Evolutionary conservation across 1,284 basidiomycete genomes (phyloP).

Genomic region (Cutaneotrichosporon mucoides): DNA sequence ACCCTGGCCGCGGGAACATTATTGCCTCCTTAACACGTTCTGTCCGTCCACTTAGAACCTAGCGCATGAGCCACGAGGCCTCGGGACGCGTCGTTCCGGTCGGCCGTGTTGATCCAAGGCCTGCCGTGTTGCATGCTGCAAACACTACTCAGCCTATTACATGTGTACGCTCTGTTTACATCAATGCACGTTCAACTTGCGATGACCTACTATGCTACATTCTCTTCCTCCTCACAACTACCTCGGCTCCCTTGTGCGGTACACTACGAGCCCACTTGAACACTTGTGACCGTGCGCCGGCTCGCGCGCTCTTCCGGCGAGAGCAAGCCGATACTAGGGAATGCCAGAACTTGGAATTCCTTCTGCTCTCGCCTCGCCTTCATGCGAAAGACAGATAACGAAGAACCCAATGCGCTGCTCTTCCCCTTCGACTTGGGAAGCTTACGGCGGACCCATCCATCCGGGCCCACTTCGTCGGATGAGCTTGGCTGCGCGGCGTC

Average conservation of each 20-base stretch:
- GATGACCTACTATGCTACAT: background rate
- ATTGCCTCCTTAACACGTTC: too few species aligned
- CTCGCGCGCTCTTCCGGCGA: background rate
- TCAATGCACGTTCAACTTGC: too few species aligned
- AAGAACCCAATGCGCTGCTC: conserved; percentile 8
- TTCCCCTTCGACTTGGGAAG: conserved; percentile 12
- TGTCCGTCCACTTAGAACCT: too few species aligned
- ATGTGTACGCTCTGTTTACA: too few species aligned
- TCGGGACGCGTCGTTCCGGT: too few species aligned
- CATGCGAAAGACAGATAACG: conserved; percentile 56
- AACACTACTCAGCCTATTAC: too few species aligned
- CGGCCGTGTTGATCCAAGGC: too few species aligned
- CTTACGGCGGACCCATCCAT: conserved; percentile 46
- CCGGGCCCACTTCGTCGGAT: conserved; percentile 35
- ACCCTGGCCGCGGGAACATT: too few species aligned
- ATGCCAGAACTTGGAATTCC: conserved; percentile 45
- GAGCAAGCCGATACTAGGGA: conserved; percentile 1
- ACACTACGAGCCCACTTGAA: conserved; percentile 2
- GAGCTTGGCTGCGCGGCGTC: conserved; percentile 20
- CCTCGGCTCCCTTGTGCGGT: background rate
- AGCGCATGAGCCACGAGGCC: too few species aligned
- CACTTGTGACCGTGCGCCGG: conserved; percentile 10
- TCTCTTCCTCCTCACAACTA: background rate
- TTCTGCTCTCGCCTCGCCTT: conserved; percentile 43
- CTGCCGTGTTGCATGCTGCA: too few species aligned